A percentile compares a stretch with the other conserved stretches of the same genome.
Evolutionary conservation across 1,139 yeast species (phyloP).

Genomic region (Yarrowia galli): DNA sequence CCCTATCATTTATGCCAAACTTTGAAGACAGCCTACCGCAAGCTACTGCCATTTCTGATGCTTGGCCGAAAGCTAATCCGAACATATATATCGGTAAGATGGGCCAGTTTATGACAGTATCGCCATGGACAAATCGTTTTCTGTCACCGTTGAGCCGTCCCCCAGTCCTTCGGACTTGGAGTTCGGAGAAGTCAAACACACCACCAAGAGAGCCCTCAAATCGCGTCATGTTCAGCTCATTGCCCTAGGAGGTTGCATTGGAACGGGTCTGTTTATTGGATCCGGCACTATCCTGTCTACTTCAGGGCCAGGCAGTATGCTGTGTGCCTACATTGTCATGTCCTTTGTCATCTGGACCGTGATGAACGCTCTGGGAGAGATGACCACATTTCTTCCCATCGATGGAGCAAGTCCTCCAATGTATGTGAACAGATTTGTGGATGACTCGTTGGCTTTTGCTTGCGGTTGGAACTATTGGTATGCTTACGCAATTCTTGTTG

Average conservation of each 20-base stretch:
- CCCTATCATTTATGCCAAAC: conserved; percentile 2
- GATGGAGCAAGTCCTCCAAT: conserved; percentile 48
- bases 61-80: conserved; percentile 18
- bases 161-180: conserved; percentile 23
- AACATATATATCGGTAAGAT: neutral
- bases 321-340: conserved; percentile 63
- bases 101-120: conserved; percentile 5
- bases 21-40: conserved; percentile 3
- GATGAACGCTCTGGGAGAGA: conserved; percentile 67
- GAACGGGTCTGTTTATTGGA: conserved; percentile 77
- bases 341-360: conserved; percentile 62
- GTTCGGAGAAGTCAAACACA: conserved; percentile 24
- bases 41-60: conserved; percentile 20
- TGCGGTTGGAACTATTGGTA: conserved; percentile 53
- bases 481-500: conserved; percentile 52
- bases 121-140: conserved; percentile 23
- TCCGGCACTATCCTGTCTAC: conserved; percentile 62
- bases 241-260: conserved; percentile 89
- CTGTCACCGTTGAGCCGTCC: conserved; percentile 17
- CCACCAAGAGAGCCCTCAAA: conserved; percentile 54
- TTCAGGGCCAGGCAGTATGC: conserved; percentile 73
- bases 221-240: conserved; percentile 79
- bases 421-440: conserved; percentile 44
- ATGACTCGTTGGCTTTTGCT: conserved; percentile 44
- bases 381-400: conserved; percentile 64